Base-by-base conservation (phyloP, 345 rosid genomes). In the Gossypium raimondii region DNA sequence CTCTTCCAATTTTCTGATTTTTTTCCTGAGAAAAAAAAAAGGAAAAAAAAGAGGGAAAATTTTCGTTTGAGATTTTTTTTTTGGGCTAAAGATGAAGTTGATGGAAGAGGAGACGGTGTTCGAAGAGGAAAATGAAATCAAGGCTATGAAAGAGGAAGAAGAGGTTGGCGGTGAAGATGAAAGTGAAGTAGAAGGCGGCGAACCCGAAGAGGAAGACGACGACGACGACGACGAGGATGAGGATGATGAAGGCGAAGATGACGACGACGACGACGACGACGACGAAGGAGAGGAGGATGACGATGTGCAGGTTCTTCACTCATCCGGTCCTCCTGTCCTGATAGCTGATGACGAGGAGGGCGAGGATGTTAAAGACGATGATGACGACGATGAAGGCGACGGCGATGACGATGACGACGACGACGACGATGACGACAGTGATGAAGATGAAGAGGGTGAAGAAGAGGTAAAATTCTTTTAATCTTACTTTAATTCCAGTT, bases 301-400 rank as follows among this genome's bases (percentile, higher is more conserved):
- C 3, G 89, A 84, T 8, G 92, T 82, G 64, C 92, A 86, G 83
- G 85, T 84, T 61, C 55, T 90, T 64, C 86, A 81, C 76, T 86
- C 90, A 2, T 77, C 91, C 12, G 85, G 84, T 13, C 93, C 89
- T 60, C 87, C 85, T 27, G 87, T 84, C 16, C 84, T 71, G 25
- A 63, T 87, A 2, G 88, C 67, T 0, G 88, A 86, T 25, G 93
- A 89, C 14, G 94, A 89, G 0, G 94, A 82, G 0, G 87, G 86
- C 2, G 93, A 83, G 0, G 89, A 76, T 0, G 94, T 82, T 4
- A 90, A 81, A 0, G 92, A 83, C 0, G 91, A 81, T 0, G 95
- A 79, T 0, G 89, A 81, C 0, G 91, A 76, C 0, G 89, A 59
- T 0, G 97, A 79, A 0, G 93, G 75, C 0, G 92, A 78, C 0